A percentile compares a stretch with the other conserved stretches of the same genome.
Conservation (phyloP, 768 basidiomycete genomes). For the Boletus rubroflammeus region DNA sequence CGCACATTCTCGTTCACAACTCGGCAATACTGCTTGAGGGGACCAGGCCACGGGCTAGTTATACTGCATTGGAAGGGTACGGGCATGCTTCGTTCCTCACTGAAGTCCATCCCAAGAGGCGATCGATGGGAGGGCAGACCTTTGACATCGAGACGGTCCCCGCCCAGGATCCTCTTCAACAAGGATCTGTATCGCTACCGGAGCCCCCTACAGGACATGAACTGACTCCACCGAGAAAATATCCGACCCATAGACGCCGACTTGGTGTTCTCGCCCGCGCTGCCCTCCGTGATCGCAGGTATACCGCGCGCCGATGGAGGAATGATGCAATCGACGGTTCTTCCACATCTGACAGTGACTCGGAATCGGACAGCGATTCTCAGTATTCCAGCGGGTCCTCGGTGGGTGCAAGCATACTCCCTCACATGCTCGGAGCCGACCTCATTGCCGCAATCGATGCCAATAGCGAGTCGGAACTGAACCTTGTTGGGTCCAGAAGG, state of each 20-base stretch:
- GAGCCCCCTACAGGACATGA: background rate
- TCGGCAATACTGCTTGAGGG: background rate
- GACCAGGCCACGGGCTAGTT: conserved; percentile 1
- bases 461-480: conserved; percentile 24
- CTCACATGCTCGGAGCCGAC: conserved; percentile 25
- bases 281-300: conserved; percentile 18
- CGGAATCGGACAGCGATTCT: conserved; percentile 18
- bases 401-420: conserved; percentile 18
- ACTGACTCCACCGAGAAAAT: background rate
- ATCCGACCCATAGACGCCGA: background rate
- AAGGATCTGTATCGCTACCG: background rate
- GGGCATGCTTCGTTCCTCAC: conserved; percentile 1
- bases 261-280: conserved; percentile 22
- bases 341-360: conserved; percentile 17
- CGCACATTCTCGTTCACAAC: background rate
- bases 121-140: background rate
- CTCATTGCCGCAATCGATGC: conserved; percentile 28
- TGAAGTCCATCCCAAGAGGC: background rate
- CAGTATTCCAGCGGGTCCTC: conserved; percentile 21
- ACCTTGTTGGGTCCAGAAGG: conserved; percentile 4
- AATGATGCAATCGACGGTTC: background rate
- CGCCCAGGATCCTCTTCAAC: background rate
- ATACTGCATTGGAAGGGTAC: background rate
- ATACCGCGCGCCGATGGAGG: background rate
- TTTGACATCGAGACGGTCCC: background rate